Percentiles rank a stretch among this genome's conserved stretches.
Evolutionary conservation across 352 stramenopile genomes (phyloP).

Genomic region (Globisporangium heterothallicum): DNA sequence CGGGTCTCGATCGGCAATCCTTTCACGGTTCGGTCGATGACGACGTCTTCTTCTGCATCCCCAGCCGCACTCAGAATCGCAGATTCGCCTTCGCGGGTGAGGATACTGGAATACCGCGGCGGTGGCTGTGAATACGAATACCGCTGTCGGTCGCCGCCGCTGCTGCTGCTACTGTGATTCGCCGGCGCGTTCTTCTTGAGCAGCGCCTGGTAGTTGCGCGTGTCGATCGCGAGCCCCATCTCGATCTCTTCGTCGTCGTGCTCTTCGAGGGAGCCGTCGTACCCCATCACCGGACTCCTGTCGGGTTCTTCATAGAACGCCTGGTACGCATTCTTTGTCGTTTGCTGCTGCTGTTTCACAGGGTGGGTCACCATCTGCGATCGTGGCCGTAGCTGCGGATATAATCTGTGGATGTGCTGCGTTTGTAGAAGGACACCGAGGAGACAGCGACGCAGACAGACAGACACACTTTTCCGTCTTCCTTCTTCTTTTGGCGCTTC

Average conservation of each 20-base stretch:
- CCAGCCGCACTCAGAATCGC: background rate
- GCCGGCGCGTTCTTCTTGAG: constrained; percentile 23
- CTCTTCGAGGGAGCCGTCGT: background rate
- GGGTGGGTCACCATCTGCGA: too few relatives aligned
- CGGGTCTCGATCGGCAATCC: constrained; percentile 26
- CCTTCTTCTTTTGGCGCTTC: too few relatives aligned
- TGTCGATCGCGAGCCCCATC: constrained; percentile 54
- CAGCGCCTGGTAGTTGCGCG: constrained; percentile 56
- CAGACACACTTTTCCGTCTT: too few relatives aligned
- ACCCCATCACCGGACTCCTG: constrained; percentile 3
- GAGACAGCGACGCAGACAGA: too few relatives aligned
- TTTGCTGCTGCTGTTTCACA: constrained; percentile 18
- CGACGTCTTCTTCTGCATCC: background rate
- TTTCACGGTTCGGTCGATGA: constrained; percentile 9
- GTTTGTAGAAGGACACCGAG: too few relatives aligned
- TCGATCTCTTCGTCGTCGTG: constrained; percentile 4
- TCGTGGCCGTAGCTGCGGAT: too few relatives aligned
- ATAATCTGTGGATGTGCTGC: too few relatives aligned
- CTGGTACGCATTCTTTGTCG: constrained; percentile 12
- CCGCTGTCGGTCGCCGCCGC: background rate
- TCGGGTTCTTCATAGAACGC: constrained; percentile 13
- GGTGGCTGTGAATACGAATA: background rate
- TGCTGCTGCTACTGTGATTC: constrained; percentile 4
- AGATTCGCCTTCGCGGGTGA: background rate
- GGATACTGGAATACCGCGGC: constrained; percentile 8